These are phyloP conservation scores for Skeletonema menzelii DNA, from an alignment of 108 stramenopile genomes.

Conservation along the genomic window DNA sequence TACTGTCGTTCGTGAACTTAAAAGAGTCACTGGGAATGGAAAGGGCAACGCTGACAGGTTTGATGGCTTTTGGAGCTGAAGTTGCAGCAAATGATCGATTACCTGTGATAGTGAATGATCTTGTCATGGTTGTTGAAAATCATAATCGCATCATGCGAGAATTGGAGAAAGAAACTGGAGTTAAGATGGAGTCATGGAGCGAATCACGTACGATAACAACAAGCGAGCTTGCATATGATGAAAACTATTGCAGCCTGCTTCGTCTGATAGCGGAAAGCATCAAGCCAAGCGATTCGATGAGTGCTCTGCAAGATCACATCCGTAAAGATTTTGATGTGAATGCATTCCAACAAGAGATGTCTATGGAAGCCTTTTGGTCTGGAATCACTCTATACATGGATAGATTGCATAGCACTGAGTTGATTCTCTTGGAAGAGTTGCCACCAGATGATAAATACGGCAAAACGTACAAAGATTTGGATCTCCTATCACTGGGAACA, in stretches of 20 bases:
- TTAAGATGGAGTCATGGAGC: neutral
- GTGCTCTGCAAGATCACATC: constrained; percentile 38
- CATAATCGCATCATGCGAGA: constrained; percentile 52
- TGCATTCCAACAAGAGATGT: constrained; percentile 45
- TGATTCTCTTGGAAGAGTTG: constrained; percentile 66
- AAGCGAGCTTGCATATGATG: constrained; percentile 9
- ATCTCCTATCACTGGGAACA: constrained; percentile 16
- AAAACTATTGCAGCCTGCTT: constrained; percentile 26
- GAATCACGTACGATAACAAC: neutral
- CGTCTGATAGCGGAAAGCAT: constrained; percentile 39
- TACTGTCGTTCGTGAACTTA: constrained; percentile 57
- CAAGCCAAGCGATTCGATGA: constrained; percentile 33
- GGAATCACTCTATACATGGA: constrained; percentile 71
- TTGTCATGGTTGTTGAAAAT: constrained; percentile 74
- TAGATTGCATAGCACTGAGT: constrained; percentile 63
- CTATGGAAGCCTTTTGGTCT: constrained; percentile 58
- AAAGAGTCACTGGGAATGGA: constrained; percentile 77
- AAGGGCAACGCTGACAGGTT: constrained; percentile 54
- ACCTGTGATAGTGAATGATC: constrained; percentile 50
- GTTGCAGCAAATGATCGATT: constrained; percentile 9
- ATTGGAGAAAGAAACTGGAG: constrained; percentile 39
- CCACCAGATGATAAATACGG: constrained; percentile 7
- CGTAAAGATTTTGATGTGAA: constrained; percentile 29
- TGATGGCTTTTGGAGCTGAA: constrained; percentile 39
- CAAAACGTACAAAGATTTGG: constrained; percentile 16